Percentiles rank a stretch among this genome's conserved stretches.
Evolutionary conservation across 257 asterid genomes (phyloP).

Genomic region (Thymus mandschuricus): DNA sequence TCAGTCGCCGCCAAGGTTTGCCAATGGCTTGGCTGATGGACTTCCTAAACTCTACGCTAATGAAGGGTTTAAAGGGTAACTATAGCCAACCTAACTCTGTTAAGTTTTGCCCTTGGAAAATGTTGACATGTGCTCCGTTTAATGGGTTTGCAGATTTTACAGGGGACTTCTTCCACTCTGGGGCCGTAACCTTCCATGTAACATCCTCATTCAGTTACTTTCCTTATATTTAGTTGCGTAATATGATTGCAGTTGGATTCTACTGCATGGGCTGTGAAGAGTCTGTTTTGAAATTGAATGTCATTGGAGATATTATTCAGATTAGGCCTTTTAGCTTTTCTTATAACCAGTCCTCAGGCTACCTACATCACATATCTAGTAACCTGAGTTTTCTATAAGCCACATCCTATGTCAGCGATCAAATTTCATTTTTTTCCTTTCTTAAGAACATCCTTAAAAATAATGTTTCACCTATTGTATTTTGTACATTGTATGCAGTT

Average conservation of each 20-base stretch:
- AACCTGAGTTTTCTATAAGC: conserved; percentile 2
- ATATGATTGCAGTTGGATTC: conserved; percentile 10
- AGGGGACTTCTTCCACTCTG: conserved; percentile 79
- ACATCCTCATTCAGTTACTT: conserved; percentile 25
- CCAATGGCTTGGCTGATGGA: conserved; percentile 71
- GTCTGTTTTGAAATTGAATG: conserved; percentile 9
- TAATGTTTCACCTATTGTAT: neutral
- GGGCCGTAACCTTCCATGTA: conserved; percentile 89
- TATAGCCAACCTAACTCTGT: neutral
- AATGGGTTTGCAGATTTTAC: conserved; percentile 55
- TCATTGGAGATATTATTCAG: conserved; percentile 5
- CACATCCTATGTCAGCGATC: neutral
- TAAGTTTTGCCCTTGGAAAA: conserved; percentile 13
- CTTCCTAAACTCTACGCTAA: conserved; percentile 62
- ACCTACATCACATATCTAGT: neutral
- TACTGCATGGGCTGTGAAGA: neutral
- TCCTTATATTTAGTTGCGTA: conserved; percentile 12
- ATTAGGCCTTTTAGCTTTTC: conserved; percentile 5
- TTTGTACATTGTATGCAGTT: neutral
- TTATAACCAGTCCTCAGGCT: neutral
- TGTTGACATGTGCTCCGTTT: conserved; percentile 19
- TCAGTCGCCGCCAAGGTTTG: conserved; percentile 59
- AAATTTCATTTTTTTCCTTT: neutral
- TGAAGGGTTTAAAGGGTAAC: conserved; percentile 68
- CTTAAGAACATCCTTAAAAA: neutral